Conservation (phyloP, 164 flowering plant genomes). For the Macadamia tetraphylla region DNA sequence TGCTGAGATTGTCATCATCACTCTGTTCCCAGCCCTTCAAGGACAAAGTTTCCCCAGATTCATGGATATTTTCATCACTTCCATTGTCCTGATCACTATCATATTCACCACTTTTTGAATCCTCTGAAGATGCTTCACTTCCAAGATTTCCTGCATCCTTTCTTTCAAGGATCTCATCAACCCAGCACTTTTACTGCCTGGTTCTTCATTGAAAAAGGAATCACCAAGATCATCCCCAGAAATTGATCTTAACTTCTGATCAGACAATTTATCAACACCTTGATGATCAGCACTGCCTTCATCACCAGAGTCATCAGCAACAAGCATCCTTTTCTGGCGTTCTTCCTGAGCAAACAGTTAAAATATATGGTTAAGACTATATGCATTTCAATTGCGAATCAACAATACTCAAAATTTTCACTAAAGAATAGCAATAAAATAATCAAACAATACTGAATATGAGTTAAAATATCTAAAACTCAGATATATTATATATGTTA, state of each 20-base stretch:
- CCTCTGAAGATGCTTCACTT: slow-evolving; percentile 43
- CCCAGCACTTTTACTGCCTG: slow-evolving; percentile 54
- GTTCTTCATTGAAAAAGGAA: slow-evolving; percentile 55
- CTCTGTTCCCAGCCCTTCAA: slow-evolving; percentile 92
- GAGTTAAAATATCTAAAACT: no score
- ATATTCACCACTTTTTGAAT: slow-evolving; percentile 39
- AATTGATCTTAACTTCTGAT: slow-evolving; percentile 32
- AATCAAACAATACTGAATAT: no score
- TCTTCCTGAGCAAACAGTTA: slow-evolving; percentile 55
- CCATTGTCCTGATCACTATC: slow-evolving; percentile 28
- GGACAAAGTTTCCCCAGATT: slow-evolving; percentile 21
- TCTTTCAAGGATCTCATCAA: slow-evolving; percentile 62
- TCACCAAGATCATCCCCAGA: slow-evolving; percentile 98
- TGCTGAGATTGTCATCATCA: slow-evolving; percentile 62
- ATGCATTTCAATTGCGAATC: neutral
- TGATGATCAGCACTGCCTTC: slow-evolving; percentile 47
- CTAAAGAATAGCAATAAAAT: neutral
- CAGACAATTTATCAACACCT: slow-evolving; percentile 27
- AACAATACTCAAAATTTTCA: neutral
- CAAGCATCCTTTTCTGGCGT: slow-evolving; percentile 80
- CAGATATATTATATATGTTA: no score
- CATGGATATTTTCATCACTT: slow-evolving; percentile 26
- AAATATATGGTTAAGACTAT: neutral
- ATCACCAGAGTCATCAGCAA: slow-evolving; percentile 57
- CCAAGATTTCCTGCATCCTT: slow-evolving; percentile 30